Evolutionary conservation across 176 grass and related monocot genomes (phyloP).

Genomic region (Zea luxurians): DNA sequence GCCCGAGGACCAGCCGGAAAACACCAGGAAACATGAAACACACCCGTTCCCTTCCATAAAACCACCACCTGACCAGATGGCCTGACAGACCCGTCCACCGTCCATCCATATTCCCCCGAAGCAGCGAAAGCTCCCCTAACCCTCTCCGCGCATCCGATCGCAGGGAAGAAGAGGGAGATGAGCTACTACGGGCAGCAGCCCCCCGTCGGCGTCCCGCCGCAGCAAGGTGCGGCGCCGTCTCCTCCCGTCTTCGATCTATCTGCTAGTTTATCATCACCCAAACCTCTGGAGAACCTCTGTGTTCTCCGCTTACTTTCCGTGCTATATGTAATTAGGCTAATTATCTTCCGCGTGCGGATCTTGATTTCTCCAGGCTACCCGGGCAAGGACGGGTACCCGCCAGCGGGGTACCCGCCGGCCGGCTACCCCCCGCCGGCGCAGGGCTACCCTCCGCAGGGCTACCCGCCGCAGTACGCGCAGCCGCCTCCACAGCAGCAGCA

Average conservation of each 20-base stretch:
- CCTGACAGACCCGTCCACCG: background rate
- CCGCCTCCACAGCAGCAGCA: slow-evolving; percentile 44
- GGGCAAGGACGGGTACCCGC: slow-evolving; percentile 60
- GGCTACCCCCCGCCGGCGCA: slow-evolving; percentile 55
- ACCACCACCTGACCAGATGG: too few species aligned
- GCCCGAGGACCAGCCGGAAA: background rate
- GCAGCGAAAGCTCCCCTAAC: background rate
- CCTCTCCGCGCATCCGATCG: slow-evolving; percentile 11
- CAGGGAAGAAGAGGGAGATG: slow-evolving; percentile 25
- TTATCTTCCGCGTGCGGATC: slow-evolving; percentile 17
- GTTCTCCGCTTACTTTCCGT: background rate
- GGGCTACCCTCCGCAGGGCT: slow-evolving; percentile 59
- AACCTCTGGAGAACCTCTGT: background rate
- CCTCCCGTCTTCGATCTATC: background rate
- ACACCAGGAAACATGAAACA: too few species aligned
- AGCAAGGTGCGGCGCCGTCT: slow-evolving; percentile 46
- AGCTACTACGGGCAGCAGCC: slow-evolving; percentile 76
- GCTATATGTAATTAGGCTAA: background rate
- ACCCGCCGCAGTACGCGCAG: slow-evolving; percentile 61
- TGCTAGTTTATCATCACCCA: background rate
- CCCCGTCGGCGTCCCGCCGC: slow-evolving; percentile 70
- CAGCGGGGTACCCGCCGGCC: slow-evolving; percentile 50
- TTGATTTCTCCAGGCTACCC: slow-evolving; percentile 46
- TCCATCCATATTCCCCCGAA: background rate
- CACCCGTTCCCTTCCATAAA: background rate